Evolutionary conservation across 768 basidiomycete genomes (phyloP), one percentile per base, ranked within the genome.

Genomic region (Suillus alpinus): DNA sequence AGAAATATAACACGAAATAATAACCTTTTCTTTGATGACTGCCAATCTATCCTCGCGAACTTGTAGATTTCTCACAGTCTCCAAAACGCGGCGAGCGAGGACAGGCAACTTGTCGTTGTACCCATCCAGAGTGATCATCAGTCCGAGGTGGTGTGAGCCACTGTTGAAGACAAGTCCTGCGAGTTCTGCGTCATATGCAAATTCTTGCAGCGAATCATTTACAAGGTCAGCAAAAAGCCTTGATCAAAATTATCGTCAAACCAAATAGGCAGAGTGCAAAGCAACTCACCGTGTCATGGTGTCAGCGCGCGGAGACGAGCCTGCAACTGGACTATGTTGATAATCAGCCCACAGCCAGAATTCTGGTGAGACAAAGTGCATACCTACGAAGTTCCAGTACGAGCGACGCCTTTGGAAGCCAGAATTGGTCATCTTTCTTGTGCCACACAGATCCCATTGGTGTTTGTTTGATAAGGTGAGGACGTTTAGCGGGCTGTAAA

Each of bases 361-460:
- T 60, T 36, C 9, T 20, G 43, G 59, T 40, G 47, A 44, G 32
- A 31, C 44, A 46, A 40, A 36, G 41, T 40, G 41, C 75, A 23
- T 69, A 90, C 92, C 85, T 92, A 66, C 89, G 83, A 49, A 95
- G 77, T 65, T 91, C 85, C 58, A 98, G 80, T 59, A 88, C 76
- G 23, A 89, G 82, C 63, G 85, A 82, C 2, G 94, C 94, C 69
- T 92, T 93, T 0, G 97, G 97, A 10, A 96, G 86, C 91, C 94
- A 96, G 78, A 97, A 99, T 62, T 81, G 84, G 73, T 99, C 96
- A 71, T 99, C 97, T 71, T 95, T 95, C 80, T 99, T 99, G 76
- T 95, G 86, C 95, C 96, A 99, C 3, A 98, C 76, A 13, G 87
- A 82, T 4, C 88, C 89, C 31, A 88, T 67, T 0, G 83, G 76